These are phyloP conservation scores for Ceratocystis lukuohia DNA, from an alignment of 2,329 filamentous ascomycete genomes.

Conservation along the genomic window DNA sequence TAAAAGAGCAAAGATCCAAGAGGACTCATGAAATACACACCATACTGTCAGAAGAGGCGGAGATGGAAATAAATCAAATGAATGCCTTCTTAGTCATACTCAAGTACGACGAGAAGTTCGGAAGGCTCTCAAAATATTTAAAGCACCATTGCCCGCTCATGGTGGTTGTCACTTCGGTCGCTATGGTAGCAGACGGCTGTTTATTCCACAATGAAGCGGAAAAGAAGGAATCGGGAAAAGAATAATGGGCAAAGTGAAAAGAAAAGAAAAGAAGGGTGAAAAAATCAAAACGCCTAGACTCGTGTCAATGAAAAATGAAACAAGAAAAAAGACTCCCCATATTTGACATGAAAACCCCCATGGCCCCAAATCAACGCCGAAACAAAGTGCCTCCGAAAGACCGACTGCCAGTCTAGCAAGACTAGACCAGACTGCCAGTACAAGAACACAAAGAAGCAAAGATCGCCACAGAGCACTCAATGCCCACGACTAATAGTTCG, in stretches of 20 bases:
- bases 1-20: background rate
- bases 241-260: background rate
- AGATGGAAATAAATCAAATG: background rate
- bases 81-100: background rate
- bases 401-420: background rate
- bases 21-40: background rate
- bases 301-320: background rate
- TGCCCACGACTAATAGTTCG: background rate
- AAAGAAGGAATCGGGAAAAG: background rate
- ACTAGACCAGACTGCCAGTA: background rate
- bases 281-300: background rate
- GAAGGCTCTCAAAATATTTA: no score
- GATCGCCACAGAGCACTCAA: background rate
- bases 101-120: background rate
- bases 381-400: conserved; percentile 5
- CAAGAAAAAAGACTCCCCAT: background rate
- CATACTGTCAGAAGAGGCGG: background rate
- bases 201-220: background rate
- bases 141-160: no score
- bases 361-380: conserved; percentile 3
- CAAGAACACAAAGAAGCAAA: conserved; percentile 2
- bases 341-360: background rate
- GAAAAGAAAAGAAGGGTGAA: background rate
- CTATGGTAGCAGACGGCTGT: background rate
- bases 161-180: no score